Conservation (phyloP, 2,329 filamentous ascomycete genomes). For the Apiospora saccharicola region DNA sequence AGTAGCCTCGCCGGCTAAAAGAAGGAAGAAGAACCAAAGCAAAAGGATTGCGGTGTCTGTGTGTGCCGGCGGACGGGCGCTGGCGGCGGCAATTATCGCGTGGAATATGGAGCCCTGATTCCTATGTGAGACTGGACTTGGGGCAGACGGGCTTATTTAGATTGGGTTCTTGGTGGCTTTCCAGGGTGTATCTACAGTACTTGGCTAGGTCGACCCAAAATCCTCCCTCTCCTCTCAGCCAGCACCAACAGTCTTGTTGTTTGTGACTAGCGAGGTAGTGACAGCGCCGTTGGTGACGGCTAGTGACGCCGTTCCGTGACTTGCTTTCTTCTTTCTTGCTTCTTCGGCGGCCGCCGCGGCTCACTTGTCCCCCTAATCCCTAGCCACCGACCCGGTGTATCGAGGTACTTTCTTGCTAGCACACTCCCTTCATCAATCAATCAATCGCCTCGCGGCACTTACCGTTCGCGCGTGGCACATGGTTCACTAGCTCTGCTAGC, state of each 20-base stretch:
- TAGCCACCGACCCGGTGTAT: background rate
- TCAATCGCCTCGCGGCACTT: background rate
- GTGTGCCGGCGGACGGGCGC: background rate
- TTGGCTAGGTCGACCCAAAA: background rate
- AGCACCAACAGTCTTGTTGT: background rate
- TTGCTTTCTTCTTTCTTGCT: constrained; percentile 6
- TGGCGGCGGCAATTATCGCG: constrained; percentile 16
- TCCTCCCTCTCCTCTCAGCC: background rate
- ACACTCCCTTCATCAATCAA: background rate
- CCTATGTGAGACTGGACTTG: background rate
- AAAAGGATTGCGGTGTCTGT: background rate
- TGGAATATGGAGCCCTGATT: background rate
- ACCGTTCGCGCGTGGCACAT: constrained; percentile 13
- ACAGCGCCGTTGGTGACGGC: constrained; percentile 13
- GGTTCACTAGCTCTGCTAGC: background rate
- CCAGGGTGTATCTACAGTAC: background rate
- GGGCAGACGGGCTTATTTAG: background rate
- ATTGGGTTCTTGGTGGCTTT: background rate
- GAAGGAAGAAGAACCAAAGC: background rate
- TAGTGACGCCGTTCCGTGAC: constrained; percentile 10
- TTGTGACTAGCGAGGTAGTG: background rate
- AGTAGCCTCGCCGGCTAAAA: background rate
- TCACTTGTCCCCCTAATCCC: background rate
- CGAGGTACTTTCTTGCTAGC: too few species aligned
- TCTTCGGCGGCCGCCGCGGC: background rate